Evolutionary conservation across 179 eudicot species (phyloP), one percentile per base, ranked within the genome.

Genomic region (Silene noctiflora): DNA sequence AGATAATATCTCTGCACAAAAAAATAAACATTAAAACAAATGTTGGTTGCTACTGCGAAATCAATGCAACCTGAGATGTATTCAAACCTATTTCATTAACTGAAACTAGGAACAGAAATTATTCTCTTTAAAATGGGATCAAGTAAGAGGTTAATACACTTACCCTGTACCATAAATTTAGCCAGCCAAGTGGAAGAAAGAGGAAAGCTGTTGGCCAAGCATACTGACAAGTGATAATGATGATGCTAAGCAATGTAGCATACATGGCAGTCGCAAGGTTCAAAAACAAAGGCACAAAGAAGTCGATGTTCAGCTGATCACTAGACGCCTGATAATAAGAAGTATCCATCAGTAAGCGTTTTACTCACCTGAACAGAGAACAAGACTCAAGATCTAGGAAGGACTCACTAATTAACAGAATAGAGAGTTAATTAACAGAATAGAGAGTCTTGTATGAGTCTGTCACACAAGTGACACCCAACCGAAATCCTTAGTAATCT

Each of bases 161-260:
- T 88, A 92, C 99, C 94, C 96, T 86, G 80, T 84, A 91, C 98
- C 99, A 91, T 74, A 93, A 10, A 77, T 95, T 95, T 42, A 95
- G 84, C 93, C 94, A 95, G 59, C 87, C 97, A 13, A 95, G 89
- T 0, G 99, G 99, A 81, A 93, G 65, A 81, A 95, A 64, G 59
- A 95, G 85, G 82, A 95, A 83, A 14, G 84, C 78, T 1, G 96
- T 95, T 4, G 99, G 99, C 99, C 99, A 95, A 76, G 98, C 89
- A 75, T 91, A 81, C 77, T 93, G 99, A 77, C 99, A 95, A 9
- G 96, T 93, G 84, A 95, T 74, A 60, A 95, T 81, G 72, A 95
- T 78, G 82, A 91, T 95, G 84, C 99, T 77, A 76, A 95, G 29
- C 75, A 95, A 83, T 16, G 92, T 81, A 73, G 88, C 70, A 81